Evolutionary conservation across 345 rosid genomes (phyloP), one percentile per base, ranked within the genome.

Genomic region (Euphorbia pulcherrima): DNA sequence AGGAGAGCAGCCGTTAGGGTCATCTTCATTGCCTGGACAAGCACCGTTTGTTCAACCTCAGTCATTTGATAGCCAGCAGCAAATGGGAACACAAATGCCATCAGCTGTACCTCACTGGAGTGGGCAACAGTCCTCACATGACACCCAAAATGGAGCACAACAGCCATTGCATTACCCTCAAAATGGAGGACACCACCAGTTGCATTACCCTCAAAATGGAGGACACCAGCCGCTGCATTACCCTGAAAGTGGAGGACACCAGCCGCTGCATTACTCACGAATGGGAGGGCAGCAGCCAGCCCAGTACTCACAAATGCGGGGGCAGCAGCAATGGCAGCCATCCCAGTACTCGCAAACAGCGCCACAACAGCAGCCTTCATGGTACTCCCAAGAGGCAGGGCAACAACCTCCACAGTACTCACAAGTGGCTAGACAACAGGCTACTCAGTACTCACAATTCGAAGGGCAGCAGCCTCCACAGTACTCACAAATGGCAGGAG

Each of bases 51-150:
- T 61, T 33, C 47, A 63, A 56, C 65, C 60, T 35, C 70, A 63
- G 41, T 2, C 39, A 47, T 60, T 20, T 4, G 62, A 33, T 24
- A 14, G 12, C 44, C 70, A 27, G 68, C 70, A 27, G 68, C 66
- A 67, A 46, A 62, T 37, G 60, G 9, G 72, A 55, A 57, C 72
- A 50, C 71, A 35, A 23, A 23, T 40, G 2, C 54, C 60, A 59
- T 63, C 47, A 59, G 72, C 44, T 51, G 59, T 52, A 23, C 63
- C 74, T 62, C 70, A 50, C 27, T 51, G 54, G 61, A 57, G 67
- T 18, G 68, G 71, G 26, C 75, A 74, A 54, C 78, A 72, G 59
- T 61, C 75, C 66, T 62, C 77, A 27, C 58, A 68, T 51, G 58
- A 71, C 0, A 65, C 61, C n/a, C 61, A 69, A 48, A 17, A 9